Conservation (phyloP, 164 flowering plant species). For the Piper betle region DNA sequence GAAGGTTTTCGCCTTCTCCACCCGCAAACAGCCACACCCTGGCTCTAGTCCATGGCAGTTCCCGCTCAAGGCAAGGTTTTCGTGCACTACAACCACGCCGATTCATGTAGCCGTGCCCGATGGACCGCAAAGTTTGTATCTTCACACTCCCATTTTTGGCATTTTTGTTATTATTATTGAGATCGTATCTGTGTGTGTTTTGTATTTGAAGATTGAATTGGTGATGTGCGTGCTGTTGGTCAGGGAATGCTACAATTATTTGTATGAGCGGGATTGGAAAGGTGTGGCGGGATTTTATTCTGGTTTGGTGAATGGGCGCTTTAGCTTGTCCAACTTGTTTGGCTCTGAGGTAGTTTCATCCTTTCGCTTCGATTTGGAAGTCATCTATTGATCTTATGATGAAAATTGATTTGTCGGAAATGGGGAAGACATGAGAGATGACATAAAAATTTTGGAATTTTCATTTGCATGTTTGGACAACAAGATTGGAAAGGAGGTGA, state of each 20-base stretch:
- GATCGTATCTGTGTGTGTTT: too few relatives aligned
- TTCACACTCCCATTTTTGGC: too few relatives aligned
- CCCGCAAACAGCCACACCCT: slow-evolving; percentile 2
- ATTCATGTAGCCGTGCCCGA: slow-evolving; percentile 35
- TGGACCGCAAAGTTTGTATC: slow-evolving; percentile 82
- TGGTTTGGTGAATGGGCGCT: slow-evolving; percentile 30
- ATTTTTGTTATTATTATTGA: too few relatives aligned
- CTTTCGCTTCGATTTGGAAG: neutral
- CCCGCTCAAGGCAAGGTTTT: slow-evolving; percentile 15
- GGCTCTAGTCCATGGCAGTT: slow-evolving; percentile 15
- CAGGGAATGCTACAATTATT: slow-evolving; percentile 64
- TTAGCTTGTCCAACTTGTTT: slow-evolving; percentile 30
- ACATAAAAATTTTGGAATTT: too few relatives aligned
- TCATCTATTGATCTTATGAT: too few relatives aligned
- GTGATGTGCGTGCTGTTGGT: too few relatives aligned
- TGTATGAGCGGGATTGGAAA: slow-evolving; percentile 72
- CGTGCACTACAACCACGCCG: slow-evolving; percentile 53
- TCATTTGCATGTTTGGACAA: too few relatives aligned
- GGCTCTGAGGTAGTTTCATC: slow-evolving; percentile 20
- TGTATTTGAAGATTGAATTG: too few relatives aligned
- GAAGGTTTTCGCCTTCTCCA: too few relatives aligned
- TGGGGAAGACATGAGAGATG: too few relatives aligned
- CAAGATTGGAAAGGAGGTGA: too few relatives aligned
- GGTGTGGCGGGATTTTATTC: slow-evolving; percentile 54
- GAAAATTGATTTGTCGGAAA: too few relatives aligned